These are phyloP conservation scores for Citrus cavaleriei DNA, from an alignment of 345 rosid species.

Conservation along the genomic window DNA sequence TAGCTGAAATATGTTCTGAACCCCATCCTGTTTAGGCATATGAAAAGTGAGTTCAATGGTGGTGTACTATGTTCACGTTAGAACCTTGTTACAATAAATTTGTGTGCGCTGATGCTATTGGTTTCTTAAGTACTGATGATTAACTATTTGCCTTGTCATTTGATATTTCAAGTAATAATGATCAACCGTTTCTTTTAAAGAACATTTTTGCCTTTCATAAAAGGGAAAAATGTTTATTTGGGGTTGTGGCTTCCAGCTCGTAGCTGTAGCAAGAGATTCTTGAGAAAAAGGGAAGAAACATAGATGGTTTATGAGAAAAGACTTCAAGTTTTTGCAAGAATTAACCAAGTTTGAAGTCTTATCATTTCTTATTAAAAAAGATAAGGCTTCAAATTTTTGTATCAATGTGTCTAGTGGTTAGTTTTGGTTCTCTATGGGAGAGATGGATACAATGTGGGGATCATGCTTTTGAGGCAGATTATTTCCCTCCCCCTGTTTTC, in stretches of 20 bases:
- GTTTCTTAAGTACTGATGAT: not conserved
- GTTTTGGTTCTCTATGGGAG: not conserved
- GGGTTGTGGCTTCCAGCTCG: not conserved
- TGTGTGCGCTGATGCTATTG: not conserved
- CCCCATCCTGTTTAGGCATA: not conserved
- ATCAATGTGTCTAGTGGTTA: not conserved
- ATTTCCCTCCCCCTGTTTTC: not conserved
- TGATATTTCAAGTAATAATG: not conserved
- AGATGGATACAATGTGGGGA: not conserved
- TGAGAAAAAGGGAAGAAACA: not conserved
- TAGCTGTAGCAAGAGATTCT: not conserved
- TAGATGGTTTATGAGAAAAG: not conserved
- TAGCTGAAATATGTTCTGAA: not conserved
- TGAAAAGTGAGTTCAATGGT: not conserved
- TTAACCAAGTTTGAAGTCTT: too few species aligned
- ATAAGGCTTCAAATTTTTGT: not conserved
- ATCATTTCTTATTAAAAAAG: too few species aligned
- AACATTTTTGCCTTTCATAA: not conserved
- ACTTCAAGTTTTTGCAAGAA: not conserved
- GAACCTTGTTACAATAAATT: not conserved
- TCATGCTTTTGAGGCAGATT: not conserved
- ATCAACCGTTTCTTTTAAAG: not conserved
- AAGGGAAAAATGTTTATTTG: not conserved
- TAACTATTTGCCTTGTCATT: not conserved
- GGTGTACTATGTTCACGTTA: not conserved